phyloP scores from a whole-genome alignment of 345 rosid species.

The Euphorbia peplus region DNA sequence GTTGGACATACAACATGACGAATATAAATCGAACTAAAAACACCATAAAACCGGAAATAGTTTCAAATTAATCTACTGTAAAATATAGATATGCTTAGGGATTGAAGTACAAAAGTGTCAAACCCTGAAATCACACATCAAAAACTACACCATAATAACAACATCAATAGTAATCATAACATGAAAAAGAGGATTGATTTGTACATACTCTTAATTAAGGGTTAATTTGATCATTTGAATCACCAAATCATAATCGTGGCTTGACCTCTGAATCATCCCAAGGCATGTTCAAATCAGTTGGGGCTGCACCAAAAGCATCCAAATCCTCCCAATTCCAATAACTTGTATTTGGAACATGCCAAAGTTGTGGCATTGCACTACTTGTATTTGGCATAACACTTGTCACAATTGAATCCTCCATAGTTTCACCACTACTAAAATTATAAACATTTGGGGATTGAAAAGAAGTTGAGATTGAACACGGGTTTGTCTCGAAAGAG shows the following conservation, averaged over 20 bases:
- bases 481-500: constrained; percentile 27
- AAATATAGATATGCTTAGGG: too few relatives aligned
- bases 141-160: not conserved
- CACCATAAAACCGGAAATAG: too few relatives aligned
- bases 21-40: too few relatives aligned
- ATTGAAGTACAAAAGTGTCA: too few relatives aligned
- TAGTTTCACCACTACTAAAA: constrained; percentile 14
- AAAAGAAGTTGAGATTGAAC: constrained; percentile 31
- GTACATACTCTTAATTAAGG: constrained; percentile 12
- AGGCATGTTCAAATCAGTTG: constrained; percentile 42
- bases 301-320: constrained; percentile 30
- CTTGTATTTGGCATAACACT: constrained; percentile 25
- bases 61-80: too few relatives aligned
- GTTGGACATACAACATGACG: too few relatives aligned
- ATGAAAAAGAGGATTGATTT: not conserved
- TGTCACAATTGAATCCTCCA: constrained; percentile 34
- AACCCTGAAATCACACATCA: too few relatives aligned
- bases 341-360: constrained; percentile 29
- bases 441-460: constrained; percentile 24
- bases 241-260: constrained; percentile 26
- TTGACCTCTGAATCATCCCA: constrained; percentile 55
- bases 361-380: constrained; percentile 18
- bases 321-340: constrained; percentile 65
- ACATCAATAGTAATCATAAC: not conserved
- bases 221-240: not conserved